Percentiles rank a stretch among this genome's conserved stretches.
Evolutionary conservation across 176 grass and related monocot species (phyloP).

Genomic region (Stipa capillata): DNA sequence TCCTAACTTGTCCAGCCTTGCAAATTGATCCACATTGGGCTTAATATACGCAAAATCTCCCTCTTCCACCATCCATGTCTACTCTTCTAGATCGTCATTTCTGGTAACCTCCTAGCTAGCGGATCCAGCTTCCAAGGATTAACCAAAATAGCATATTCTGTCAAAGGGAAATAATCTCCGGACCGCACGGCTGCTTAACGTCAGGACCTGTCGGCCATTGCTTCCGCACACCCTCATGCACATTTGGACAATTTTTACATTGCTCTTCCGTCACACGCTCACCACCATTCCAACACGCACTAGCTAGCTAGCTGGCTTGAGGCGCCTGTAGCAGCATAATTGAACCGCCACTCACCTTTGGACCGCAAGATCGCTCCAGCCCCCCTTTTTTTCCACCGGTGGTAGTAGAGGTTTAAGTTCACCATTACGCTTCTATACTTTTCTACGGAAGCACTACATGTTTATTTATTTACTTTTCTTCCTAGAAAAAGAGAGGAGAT

Average conservation of each 20-base stretch:
- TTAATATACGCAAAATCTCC: not conserved
- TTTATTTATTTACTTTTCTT: too few species aligned
- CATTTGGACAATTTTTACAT: not conserved
- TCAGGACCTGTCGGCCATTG: slow-evolving; percentile 35
- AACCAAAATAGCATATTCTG: not conserved
- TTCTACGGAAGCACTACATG: not conserved
- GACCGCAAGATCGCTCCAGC: not conserved
- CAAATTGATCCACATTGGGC: too few species aligned
- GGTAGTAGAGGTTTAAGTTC: slow-evolving; percentile 9
- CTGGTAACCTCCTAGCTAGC: not conserved
- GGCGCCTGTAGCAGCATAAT: slow-evolving; percentile 27
- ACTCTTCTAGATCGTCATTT: not conserved
- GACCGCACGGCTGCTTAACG: not conserved
- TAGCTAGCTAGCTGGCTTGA: not conserved
- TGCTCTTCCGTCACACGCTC: slow-evolving; percentile 18
- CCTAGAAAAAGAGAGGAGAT: too few species aligned
- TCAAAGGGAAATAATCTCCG: slow-evolving; percentile 20
- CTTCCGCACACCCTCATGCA: not conserved
- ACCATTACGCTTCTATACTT: not conserved
- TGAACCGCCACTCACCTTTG: slow-evolving; percentile 25
- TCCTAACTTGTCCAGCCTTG: too few species aligned
- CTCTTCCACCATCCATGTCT: not conserved
- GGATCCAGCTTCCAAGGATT: not conserved
- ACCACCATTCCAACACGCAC: slow-evolving; percentile 1
- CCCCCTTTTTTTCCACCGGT: not conserved